Evolutionary conservation across 2,329 filamentous ascomycete species (phyloP).

Genomic region (Kalmusia sp.): DNA sequence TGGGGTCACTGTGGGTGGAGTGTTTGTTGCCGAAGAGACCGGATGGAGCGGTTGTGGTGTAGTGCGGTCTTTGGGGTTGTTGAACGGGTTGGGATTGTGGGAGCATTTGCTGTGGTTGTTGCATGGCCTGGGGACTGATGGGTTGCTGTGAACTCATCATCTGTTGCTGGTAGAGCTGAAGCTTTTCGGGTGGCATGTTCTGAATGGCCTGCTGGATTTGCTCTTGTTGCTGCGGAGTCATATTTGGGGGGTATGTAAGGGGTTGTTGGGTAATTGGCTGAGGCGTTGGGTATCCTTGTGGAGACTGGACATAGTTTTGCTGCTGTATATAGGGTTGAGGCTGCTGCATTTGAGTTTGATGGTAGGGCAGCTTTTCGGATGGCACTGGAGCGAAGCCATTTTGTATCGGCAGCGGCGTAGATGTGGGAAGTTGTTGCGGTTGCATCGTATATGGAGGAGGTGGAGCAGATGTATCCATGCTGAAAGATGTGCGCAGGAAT

Average conservation of each 20-base stretch:
- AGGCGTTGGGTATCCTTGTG: constrained; percentile 14
- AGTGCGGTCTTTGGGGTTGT: constrained; percentile 28
- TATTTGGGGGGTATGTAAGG: constrained; percentile 28
- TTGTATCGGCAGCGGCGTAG: constrained; percentile 22
- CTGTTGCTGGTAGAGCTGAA: constrained; percentile 39
- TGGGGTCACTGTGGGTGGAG: constrained; percentile 21
- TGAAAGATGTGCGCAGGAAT: too few species aligned
- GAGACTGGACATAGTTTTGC: constrained; percentile 12
- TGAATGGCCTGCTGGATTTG: constrained; percentile 39
- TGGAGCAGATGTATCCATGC: constrained; percentile 12
- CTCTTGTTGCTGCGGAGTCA: constrained; percentile 36
- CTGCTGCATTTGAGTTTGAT: constrained; percentile 23
- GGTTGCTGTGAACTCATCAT: constrained; percentile 16
- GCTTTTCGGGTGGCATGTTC: constrained; percentile 39
- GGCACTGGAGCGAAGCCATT: constrained; percentile 18
- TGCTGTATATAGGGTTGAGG: constrained; percentile 16
- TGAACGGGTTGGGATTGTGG: constrained; percentile 22
- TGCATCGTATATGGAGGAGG: constrained; percentile 31
- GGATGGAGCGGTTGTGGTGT: constrained; percentile 31
- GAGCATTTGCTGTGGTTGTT: constrained; percentile 15
- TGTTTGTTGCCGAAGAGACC: constrained; percentile 34
- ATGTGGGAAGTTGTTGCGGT: constrained; percentile 24
- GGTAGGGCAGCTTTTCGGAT: constrained; percentile 21
- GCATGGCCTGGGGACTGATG: constrained; percentile 6
- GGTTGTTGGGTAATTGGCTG: constrained; percentile 22